phyloP scores from a whole-genome alignment of 441 rosid genomes.

The Lepidium campestre region DNA sequence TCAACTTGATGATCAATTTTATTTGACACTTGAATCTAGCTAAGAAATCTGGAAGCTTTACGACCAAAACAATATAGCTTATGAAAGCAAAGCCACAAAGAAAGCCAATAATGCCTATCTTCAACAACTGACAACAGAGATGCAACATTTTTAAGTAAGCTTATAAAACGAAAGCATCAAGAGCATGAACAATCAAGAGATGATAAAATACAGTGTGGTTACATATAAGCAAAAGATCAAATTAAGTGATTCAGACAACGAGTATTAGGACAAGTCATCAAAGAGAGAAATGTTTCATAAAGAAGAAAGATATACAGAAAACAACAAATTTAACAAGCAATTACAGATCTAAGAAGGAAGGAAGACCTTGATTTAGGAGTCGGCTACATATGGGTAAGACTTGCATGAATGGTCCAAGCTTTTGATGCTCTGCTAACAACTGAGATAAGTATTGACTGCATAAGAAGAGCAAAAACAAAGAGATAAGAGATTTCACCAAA shows the following conservation, averaged over 20 bases:
- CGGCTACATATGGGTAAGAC: conserved; percentile 91
- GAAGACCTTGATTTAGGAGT: conserved; percentile 81
- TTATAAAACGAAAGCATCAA: background rate
- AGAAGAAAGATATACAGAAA: background rate
- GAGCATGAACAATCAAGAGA: background rate
- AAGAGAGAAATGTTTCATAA: conserved; percentile 2
- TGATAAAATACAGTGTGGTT: background rate
- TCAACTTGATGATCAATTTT: background rate
- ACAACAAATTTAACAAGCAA: conserved; percentile 18
- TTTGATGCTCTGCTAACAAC: conserved; percentile 90
- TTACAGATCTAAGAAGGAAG: conserved; percentile 53
- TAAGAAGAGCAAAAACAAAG: conserved; percentile 27
- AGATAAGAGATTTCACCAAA: conserved; percentile 7
- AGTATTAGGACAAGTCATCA: background rate
- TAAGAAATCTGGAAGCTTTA: background rate
- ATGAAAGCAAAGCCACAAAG: conserved; percentile 8
- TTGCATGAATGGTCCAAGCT: conserved; percentile 93
- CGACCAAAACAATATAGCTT: background rate
- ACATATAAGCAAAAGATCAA: background rate
- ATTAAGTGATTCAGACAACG: background rate
- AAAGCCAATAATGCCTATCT: background rate
- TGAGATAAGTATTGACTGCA: conserved; percentile 72
- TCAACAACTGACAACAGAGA: background rate
- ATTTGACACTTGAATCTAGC: background rate
- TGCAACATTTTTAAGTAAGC: background rate